Percentiles rank a stretch among this genome's conserved stretches.
Evolutionary conservation across 1,139 yeast species (phyloP).

Genomic region (Pichia sp.): DNA sequence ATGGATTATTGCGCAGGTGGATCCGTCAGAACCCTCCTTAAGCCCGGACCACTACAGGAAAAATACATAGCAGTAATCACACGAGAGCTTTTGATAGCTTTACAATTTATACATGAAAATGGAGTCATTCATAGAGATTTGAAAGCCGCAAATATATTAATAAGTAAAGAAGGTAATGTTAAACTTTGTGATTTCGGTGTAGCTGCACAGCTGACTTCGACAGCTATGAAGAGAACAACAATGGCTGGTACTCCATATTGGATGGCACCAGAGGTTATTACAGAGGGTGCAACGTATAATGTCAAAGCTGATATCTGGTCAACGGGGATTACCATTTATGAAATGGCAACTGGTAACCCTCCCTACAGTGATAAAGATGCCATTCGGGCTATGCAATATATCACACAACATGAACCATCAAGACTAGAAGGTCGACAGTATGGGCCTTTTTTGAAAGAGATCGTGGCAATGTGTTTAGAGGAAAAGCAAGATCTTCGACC

Average conservation of each 20-base stretch:
- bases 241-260: slow-evolving; percentile 99
- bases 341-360: slow-evolving; percentile 94
- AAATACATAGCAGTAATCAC: slow-evolving; percentile 71
- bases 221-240: slow-evolving; percentile 74
- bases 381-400: slow-evolving; percentile 87
- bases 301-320: slow-evolving; percentile 96
- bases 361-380: slow-evolving; percentile 97
- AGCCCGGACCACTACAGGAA: slow-evolving; percentile 87
- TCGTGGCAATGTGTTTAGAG: slow-evolving; percentile 85
- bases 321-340: slow-evolving; percentile 86
- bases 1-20: slow-evolving; percentile 99
- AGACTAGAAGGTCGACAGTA: slow-evolving; percentile 86
- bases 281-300: slow-evolving; percentile 75
- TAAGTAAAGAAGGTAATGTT: slow-evolving; percentile 83
- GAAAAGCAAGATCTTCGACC: slow-evolving; percentile 89
- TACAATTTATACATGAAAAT: slow-evolving; percentile 73
- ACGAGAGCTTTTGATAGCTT: slow-evolving; percentile 72
- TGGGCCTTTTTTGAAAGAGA: slow-evolving; percentile 69
- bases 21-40: slow-evolving; percentile 74
- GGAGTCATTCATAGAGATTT: slow-evolving; percentile 95
- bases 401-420: slow-evolving; percentile 90
- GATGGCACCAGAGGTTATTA: slow-evolving; percentile 99
- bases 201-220: slow-evolving; percentile 85
- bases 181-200: slow-evolving; percentile 97
- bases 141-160: slow-evolving; percentile 90